Base-by-base conservation (phyloP, 2,329 filamentous ascomycete genomes). In the Calcarisporium arbuscula region DNA sequence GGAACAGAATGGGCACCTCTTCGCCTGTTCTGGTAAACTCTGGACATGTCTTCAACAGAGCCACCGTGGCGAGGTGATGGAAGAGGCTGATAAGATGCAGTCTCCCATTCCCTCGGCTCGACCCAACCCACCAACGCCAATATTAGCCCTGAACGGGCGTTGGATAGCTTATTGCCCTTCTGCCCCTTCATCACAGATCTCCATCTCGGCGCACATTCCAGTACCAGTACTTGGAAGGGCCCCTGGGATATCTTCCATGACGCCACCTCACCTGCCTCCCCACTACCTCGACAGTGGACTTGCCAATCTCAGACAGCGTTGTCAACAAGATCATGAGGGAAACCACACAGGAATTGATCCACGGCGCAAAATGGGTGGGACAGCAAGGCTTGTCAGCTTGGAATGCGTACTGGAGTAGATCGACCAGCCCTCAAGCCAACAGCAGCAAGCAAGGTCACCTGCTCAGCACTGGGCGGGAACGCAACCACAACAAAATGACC, bases 41-140 rank as follows among this genome's bases (percentile, higher is more conserved):
- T 98, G 92, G 92, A 95, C 92, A 1, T 81, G 80, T 28, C 67
- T 95, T 19, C 85, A 92, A 52, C 73, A 78, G 44, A 63, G 65
- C 19, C 58, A 65, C 14, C 68, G 68, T 39, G 64, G 64, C 17
- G 68, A 74, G 19, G 54, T 63, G 18, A 47, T 61, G 1, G 64
- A 70, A 38, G 72, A 77, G 40, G 46, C 54, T 12, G 67, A 70
- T 40, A 60, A 62, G 38, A 44, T 41, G 23, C 57, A 56, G 23
- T 53, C 60, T 18, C 55, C 52, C 16, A 48, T 60, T 2, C 41
- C 57, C 29, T 56, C 62, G 20, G 52, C 58, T 28, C 61, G 66
- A 23, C 55, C 67, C 42, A 63, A 56, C 40, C 56, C 62, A 18
- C 78, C 80, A 34, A 72, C 72, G 20, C 80, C 85, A 1, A 73